Evolutionary conservation across 2,329 filamentous ascomycete species (phyloP).

Genomic region (Basipetospora chlamydospora): DNA sequence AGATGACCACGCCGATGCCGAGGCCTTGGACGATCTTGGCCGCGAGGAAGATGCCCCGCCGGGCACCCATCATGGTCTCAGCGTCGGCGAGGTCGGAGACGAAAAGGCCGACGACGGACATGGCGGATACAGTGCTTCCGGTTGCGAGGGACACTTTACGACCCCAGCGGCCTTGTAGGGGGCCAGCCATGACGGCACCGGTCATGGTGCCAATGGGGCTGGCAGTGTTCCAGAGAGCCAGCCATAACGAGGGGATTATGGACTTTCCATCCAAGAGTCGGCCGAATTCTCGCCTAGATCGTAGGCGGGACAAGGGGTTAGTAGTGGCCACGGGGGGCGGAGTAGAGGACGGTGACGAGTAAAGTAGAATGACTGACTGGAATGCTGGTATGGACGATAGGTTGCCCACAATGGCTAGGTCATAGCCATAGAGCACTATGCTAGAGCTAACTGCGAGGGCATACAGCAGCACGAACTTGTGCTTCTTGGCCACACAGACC

Average conservation of each 20-base stretch:
- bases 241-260: constrained; percentile 27
- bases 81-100: constrained; percentile 10
- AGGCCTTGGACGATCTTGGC: constrained; percentile 31
- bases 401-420: constrained; percentile 17
- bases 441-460: constrained; percentile 1
- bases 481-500: too few relatives aligned
- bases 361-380: constrained; percentile 9
- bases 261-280: constrained; percentile 14
- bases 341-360: not conserved
- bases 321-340: not conserved
- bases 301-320: too few relatives aligned
- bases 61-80: constrained; percentile 8
- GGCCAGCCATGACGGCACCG: constrained; percentile 22
- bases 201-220: constrained; percentile 22
- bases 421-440: constrained; percentile 16
- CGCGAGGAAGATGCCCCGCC: constrained; percentile 24
- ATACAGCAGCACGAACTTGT: too few relatives aligned
- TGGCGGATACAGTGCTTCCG: constrained; percentile 21
- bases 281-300: constrained; percentile 19
- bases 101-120: constrained; percentile 19
- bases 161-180: constrained; percentile 24
- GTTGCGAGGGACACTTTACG: constrained; percentile 20
- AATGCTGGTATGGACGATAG: constrained; percentile 17
- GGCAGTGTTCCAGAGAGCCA: constrained; percentile 27
- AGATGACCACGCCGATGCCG: constrained; percentile 28